Base-by-base conservation (phyloP, 2,329 filamentous ascomycete genomes). In the Xylaria sp. region DNA sequence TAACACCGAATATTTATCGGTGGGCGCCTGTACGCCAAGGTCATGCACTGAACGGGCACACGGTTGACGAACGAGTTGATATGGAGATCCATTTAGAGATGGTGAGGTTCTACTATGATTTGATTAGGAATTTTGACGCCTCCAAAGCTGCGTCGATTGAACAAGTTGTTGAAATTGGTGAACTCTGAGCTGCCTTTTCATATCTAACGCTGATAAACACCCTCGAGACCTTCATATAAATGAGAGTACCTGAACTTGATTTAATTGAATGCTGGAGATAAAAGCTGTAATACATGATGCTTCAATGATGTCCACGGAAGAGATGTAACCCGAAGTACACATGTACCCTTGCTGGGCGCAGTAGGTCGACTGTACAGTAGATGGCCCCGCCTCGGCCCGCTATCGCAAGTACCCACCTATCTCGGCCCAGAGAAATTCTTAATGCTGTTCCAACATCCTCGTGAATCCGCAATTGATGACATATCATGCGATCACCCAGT, bases 31-130 rank as follows among this genome's bases (percentile, higher is more conserved):
- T 70, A 8, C 77, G 77, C 47, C 67, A 76, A 49, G 76, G 73
- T 6, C 72, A 71, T 11, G 69, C 61, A 31, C 56, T 64, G 1
- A 75, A 77, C 57, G 71, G 62, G 1, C 78, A 79, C 60, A 79
- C 78, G 0, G 76, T 79, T 21, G 73, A 79, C 63, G 78, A 79
- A 63, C 68, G 71, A 11, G 66, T 78, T 38, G 73, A 78, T 21
- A 78, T 79, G 77, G 70, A 73, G 9, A 69, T 71, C 12, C 78
- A 79, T 61, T 58, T 79, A 62, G 77, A 79, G 64, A 71, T 73
- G 1, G 69, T 78, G 12, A 72, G 71, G 17, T 78, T 79, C 53
- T 79, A 79, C 50, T 77, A 77, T 46, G 73, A 77, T 53, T 65
- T 78, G 59, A 72, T 78, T 15, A 65, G 76, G 60, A 77, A 78